Evolutionary conservation across 2,329 filamentous ascomycete genomes (phyloP).

Genomic region (Nakataea oryzae): DNA sequence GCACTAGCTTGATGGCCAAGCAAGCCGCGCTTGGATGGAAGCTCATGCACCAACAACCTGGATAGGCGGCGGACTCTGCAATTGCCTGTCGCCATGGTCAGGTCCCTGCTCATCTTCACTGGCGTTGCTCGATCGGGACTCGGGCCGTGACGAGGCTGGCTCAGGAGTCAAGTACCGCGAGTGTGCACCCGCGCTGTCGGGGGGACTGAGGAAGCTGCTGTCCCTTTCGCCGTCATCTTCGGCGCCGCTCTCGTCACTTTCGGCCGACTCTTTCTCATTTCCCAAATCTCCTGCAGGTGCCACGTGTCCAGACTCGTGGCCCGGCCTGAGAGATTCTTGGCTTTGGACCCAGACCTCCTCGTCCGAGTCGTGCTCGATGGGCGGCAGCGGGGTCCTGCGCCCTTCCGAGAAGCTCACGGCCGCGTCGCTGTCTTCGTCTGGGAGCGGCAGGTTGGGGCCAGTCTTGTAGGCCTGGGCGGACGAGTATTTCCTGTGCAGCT

Average conservation of each 20-base stretch:
- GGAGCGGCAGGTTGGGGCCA: conserved; percentile 2
- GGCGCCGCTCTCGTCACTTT: conserved; percentile 8
- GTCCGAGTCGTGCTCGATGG: conserved; percentile 30
- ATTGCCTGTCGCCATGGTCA: not conserved
- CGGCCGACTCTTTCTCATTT: conserved; percentile 4
- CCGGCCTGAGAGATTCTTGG: not conserved
- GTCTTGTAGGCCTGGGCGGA: conserved; percentile 35
- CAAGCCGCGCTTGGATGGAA: not conserved
- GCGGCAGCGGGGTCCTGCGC: conserved; percentile 42
- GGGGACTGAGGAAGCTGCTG: conserved; percentile 14
- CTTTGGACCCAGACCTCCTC: conserved; percentile 6
- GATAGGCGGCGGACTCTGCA: not conserved
- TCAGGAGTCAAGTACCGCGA: conserved; percentile 31
- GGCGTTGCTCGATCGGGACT: not conserved
- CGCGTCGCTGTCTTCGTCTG: conserved; percentile 48
- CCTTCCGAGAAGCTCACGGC: conserved; percentile 52
- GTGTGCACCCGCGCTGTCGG: conserved; percentile 17
- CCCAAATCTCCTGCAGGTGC: conserved; percentile 7
- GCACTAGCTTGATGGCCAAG: not conserved
- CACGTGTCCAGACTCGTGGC: not conserved
- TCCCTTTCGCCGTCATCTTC: conserved; percentile 8
- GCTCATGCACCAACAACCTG: not conserved
- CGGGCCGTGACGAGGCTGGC: conserved; percentile 21
- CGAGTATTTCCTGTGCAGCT: conserved; percentile 50
- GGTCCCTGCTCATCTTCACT: not conserved